phyloP scores from a whole-genome alignment of 2,329 filamentous ascomycete genomes.

The Pseudogymnoascus sp. region DNA sequence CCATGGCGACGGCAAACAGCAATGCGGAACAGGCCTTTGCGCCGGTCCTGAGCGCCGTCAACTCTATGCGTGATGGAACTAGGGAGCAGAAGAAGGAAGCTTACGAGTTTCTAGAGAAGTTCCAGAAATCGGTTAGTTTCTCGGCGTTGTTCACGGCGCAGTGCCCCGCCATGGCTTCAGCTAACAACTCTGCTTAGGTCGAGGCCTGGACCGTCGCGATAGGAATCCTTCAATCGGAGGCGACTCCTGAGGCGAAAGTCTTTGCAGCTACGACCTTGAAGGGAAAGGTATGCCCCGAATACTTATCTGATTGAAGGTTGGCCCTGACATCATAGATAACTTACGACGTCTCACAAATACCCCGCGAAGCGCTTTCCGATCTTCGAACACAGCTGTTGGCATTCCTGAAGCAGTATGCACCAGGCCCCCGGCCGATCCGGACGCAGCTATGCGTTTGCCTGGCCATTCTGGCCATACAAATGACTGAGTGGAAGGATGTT shows the following conservation, averaged over 20 bases:
- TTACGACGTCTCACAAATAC: constrained; percentile 88
- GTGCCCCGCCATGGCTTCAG: constrained; percentile 17
- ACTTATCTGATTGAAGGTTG: neutral
- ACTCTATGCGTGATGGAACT: constrained; percentile 83
- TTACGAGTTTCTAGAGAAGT: constrained; percentile 83
- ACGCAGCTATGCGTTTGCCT: constrained; percentile 93
- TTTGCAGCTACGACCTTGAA: constrained; percentile 96
- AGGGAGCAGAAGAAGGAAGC: constrained; percentile 79
- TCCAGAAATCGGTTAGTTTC: constrained; percentile 88
- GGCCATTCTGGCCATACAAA: constrained; percentile 90
- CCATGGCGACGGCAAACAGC: constrained; percentile 60
- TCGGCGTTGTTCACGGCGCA: constrained; percentile 18
- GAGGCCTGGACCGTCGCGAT: constrained; percentile 89
- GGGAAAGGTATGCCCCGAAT: constrained; percentile 67
- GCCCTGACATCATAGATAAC: constrained; percentile 60
- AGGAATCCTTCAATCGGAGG: constrained; percentile 72
- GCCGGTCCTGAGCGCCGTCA: constrained; percentile 79
- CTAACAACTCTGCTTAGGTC: constrained; percentile 43
- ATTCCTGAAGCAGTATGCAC: constrained; percentile 71
- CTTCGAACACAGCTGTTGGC: constrained; percentile 78
- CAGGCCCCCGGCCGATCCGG: constrained; percentile 75
- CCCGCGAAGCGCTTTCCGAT: constrained; percentile 61
- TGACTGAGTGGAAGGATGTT: constrained; percentile 93
- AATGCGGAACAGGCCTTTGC: constrained; percentile 64
- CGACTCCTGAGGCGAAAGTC: constrained; percentile 76